These are phyloP conservation scores for Coemansia pectinata DNA, from an alignment of 192 early-diverging fungal genomes.

Conservation along the genomic window DNA sequence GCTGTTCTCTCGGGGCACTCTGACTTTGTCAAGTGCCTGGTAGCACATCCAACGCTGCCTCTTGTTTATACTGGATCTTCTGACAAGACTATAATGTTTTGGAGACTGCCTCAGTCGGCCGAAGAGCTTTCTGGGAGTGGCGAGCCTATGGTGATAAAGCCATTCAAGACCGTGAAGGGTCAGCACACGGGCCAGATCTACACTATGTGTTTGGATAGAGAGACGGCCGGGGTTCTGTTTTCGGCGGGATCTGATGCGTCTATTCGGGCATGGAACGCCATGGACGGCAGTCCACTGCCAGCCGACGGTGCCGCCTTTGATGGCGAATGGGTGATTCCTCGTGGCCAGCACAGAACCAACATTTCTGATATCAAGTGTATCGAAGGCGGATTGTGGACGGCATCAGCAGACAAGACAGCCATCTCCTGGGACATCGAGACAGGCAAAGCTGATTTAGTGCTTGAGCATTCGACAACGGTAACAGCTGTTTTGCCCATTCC, in stretches of 20 bases:
- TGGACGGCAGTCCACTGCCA: conserved; percentile 54
- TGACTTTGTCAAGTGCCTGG: conserved; percentile 89
- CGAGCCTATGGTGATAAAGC: conserved; percentile 23
- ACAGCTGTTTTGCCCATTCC: conserved; percentile 63
- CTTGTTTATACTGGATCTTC: conserved; percentile 76
- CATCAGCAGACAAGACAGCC: conserved; percentile 89
- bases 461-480: conserved; percentile 83
- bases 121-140: neutral
- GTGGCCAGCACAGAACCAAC: conserved; percentile 78
- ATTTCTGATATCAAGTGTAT: conserved; percentile 66
- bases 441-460: conserved; percentile 65
- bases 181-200: conserved; percentile 52
- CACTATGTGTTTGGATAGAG: conserved; percentile 33
- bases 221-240: conserved; percentile 26
- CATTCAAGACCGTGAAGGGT: conserved; percentile 42
- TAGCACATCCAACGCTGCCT: conserved; percentile 40
- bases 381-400: conserved; percentile 79
- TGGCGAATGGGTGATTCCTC: conserved; percentile 56
- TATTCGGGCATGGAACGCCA: conserved; percentile 75
- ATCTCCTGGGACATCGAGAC: conserved; percentile 84
- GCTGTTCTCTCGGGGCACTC: conserved; percentile 72
- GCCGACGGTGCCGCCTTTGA: conserved; percentile 20
- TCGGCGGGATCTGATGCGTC: conserved; percentile 53
- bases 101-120: conserved; percentile 32
- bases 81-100: conserved; percentile 62